phyloP scores from a whole-genome alignment of 2,329 filamentous ascomycete genomes.

The Malbranchea zuffiana region DNA sequence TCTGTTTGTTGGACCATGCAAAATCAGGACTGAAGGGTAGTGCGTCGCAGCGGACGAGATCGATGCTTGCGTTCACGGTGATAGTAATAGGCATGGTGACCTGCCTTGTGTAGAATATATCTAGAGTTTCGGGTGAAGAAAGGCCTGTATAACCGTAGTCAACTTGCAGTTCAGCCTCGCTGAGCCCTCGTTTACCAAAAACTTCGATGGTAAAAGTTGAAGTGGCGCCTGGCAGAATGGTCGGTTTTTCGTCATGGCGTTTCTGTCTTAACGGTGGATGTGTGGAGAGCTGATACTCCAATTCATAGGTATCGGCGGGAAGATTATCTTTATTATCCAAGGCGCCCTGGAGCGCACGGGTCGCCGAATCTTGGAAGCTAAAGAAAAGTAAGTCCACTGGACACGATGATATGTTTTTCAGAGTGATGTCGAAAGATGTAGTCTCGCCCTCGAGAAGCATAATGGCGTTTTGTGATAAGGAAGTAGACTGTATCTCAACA shows the following conservation, averaged over 20 bases:
- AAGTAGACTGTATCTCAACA: slow-evolving; percentile 62
- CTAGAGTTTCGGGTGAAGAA: slow-evolving; percentile 53
- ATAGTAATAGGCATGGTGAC: slow-evolving; percentile 70
- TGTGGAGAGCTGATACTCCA: slow-evolving; percentile 66
- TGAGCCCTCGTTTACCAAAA: slow-evolving; percentile 73
- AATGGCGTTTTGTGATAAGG: slow-evolving; percentile 69
- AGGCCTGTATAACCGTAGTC: slow-evolving; percentile 77
- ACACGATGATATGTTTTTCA: slow-evolving; percentile 67
- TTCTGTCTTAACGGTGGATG: slow-evolving; percentile 55
- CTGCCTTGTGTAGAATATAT: slow-evolving; percentile 73
- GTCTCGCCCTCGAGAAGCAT: slow-evolving; percentile 91
- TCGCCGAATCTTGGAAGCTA: slow-evolving; percentile 81
- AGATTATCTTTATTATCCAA: slow-evolving; percentile 66
- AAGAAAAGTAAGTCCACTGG: slow-evolving; percentile 76
- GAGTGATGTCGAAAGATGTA: slow-evolving; percentile 62
- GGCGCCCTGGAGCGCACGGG: slow-evolving; percentile 62
- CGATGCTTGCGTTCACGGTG: slow-evolving; percentile 84
- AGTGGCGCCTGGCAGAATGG: slow-evolving; percentile 56
- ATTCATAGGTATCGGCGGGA: slow-evolving; percentile 70
- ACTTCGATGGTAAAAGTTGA: slow-evolving; percentile 73
- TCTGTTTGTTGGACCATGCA: slow-evolving; percentile 45
- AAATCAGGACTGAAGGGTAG: slow-evolving; percentile 60
- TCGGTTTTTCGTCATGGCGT: slow-evolving; percentile 41
- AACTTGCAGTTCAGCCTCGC: slow-evolving; percentile 66
- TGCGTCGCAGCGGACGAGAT: slow-evolving; percentile 69